phyloP scores from a whole-genome alignment of 768 basidiomycete genomes.

The Daedaleopsis sinensis region DNA sequence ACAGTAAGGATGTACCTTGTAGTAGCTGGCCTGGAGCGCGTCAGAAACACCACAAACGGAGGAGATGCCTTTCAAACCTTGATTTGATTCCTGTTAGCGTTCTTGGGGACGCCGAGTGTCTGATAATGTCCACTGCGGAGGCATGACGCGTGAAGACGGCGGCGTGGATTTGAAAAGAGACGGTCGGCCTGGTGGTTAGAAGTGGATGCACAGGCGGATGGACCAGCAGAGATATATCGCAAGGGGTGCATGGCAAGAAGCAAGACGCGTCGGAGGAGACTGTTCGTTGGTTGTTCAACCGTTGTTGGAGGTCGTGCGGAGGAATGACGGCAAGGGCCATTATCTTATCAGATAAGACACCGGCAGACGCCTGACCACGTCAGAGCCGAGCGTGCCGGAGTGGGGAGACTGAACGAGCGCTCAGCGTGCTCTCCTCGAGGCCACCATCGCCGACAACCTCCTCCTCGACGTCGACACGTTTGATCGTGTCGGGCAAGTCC shows the following conservation, averaged over 20 bases:
- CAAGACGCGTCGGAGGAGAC: neutral
- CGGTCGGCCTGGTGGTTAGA: neutral
- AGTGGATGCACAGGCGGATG: neutral
- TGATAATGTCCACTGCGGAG: slow-evolving; percentile 33
- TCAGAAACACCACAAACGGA: neutral
- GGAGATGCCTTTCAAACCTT: slow-evolving; percentile 30
- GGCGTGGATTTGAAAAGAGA: neutral
- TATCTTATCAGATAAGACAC: neutral
- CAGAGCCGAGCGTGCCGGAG: neutral
- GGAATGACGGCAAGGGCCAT: neutral
- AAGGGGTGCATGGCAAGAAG: neutral
- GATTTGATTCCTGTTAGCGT: slow-evolving; percentile 38
- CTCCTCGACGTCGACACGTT: slow-evolving; percentile 13
- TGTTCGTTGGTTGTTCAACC: neutral
- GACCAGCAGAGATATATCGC: neutral
- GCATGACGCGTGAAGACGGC: slow-evolving; percentile 7
- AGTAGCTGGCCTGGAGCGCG: slow-evolving; percentile 36
- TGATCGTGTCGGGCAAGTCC: slow-evolving; percentile 10
- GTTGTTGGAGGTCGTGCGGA: too few species aligned
- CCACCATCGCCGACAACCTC: slow-evolving; percentile 1
- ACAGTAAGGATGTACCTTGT: slow-evolving; percentile 33
- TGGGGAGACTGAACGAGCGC: neutral
- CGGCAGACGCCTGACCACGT: neutral
- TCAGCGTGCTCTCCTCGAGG: slow-evolving; percentile 10
- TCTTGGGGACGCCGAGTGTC: slow-evolving; percentile 36